These are phyloP conservation scores for Zoysia japonica DNA, from an alignment of 176 grass and related monocot species.

Conservation along the genomic window DNA sequence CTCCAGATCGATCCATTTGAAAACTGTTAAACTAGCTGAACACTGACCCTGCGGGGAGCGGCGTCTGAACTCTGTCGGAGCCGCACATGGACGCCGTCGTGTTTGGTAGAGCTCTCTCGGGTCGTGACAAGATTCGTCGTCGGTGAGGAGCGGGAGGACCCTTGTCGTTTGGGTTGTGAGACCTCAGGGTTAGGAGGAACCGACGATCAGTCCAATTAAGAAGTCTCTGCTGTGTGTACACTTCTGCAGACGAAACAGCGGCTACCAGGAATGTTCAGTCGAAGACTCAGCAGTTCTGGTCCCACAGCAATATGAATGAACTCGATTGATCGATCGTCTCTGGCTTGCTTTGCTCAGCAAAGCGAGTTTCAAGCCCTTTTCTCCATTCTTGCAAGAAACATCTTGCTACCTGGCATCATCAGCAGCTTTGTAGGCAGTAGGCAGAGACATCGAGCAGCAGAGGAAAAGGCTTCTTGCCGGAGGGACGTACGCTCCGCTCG, in stretches of 20 bases:
- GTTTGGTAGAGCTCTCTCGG: constrained; percentile 37
- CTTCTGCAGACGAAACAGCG: neutral
- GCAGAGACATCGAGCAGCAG: neutral
- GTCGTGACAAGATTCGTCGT: constrained; percentile 31
- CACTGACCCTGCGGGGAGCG: neutral
- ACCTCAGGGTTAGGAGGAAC: constrained; percentile 29
- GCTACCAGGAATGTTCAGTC: neutral
- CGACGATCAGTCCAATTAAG: neutral
- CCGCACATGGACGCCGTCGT: constrained; percentile 41
- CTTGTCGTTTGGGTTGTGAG: constrained; percentile 18
- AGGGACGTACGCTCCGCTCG: neutral
- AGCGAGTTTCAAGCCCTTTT: neutral
- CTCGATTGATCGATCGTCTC: neutral
- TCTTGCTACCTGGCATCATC: constrained; percentile 16
- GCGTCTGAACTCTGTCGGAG: neutral
- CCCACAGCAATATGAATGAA: constrained; percentile 39
- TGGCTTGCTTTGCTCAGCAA: neutral
- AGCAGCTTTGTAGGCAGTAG: neutral
- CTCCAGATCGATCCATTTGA: neutral
- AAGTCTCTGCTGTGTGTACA: neutral
- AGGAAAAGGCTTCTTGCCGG: neutral
- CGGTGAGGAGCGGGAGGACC: neutral
- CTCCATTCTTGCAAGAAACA: neutral
- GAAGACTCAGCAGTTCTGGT: neutral
- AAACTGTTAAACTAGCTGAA: constrained; percentile 13